These are phyloP conservation scores for Claviceps fusiformis DNA, from an alignment of 2,329 filamentous ascomycete genomes.

Conservation along the genomic window DNA sequence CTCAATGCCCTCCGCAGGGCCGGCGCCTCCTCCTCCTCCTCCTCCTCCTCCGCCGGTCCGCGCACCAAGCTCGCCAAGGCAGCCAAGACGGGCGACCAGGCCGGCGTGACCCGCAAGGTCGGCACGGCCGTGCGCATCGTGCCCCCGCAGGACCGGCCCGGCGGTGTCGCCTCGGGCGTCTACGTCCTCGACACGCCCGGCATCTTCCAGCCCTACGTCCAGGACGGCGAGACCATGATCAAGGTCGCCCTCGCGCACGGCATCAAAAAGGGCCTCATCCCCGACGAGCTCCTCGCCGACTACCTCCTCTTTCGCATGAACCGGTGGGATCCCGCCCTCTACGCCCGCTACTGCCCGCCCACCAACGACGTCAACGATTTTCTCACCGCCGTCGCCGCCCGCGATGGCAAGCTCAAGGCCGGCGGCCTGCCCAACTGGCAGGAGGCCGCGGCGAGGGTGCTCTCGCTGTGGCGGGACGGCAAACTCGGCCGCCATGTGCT, in stretches of 20 bases:
- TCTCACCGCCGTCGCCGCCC: constrained; percentile 54
- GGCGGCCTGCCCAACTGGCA: constrained; percentile 60
- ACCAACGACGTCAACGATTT: constrained; percentile 76
- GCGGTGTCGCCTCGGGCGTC: constrained; percentile 43
- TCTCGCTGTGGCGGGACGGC: constrained; percentile 72
- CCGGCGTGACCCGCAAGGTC: constrained; percentile 80
- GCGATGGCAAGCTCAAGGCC: constrained; percentile 62
- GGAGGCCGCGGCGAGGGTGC: constrained; percentile 62
- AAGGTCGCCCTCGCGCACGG: constrained; percentile 86
- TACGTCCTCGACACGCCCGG: constrained; percentile 88
- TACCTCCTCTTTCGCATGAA: constrained; percentile 85
- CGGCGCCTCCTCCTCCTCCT: constrained; percentile 28
- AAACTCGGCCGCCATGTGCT: constrained; percentile 63
- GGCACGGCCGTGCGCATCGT: constrained; percentile 69
- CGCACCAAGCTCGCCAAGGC: constrained; percentile 39
- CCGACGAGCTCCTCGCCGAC: constrained; percentile 66
- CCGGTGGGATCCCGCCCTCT: constrained; percentile 44
- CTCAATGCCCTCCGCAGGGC: constrained; percentile 68
- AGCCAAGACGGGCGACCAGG: constrained; percentile 70
- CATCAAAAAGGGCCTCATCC: constrained; percentile 79
- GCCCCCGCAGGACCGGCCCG: constrained; percentile 28
- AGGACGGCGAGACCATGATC: constrained; percentile 76
- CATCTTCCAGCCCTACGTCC: constrained; percentile 87
- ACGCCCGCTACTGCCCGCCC: constrained; percentile 48
- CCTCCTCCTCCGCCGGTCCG: constrained; percentile 12